Evolutionary conservation across 495 filamentous ascomycete species (phyloP).

Genomic region (Staphylotrichum longicolle): DNA sequence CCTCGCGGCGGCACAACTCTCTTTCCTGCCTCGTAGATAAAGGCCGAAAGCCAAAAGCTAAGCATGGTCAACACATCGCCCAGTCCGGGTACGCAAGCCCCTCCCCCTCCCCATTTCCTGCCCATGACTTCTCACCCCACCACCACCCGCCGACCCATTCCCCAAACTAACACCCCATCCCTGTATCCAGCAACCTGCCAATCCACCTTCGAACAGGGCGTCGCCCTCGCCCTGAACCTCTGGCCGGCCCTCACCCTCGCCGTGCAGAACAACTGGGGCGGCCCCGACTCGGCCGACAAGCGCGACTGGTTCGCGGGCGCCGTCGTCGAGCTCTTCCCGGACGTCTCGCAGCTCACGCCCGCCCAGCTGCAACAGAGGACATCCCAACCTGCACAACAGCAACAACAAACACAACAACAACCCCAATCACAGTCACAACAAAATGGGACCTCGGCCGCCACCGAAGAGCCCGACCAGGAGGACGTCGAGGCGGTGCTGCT

Average conservation of each 20-base stretch:
- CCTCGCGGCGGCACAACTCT: not conserved
- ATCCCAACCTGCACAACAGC: not conserved
- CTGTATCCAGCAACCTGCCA: conserved; percentile 61
- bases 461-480: conserved; percentile 66
- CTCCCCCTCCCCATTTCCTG: conserved; percentile 1
- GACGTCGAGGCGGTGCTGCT: conserved; percentile 81
- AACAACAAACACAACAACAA: not conserved
- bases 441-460: not conserved
- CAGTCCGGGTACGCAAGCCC: conserved; percentile 17
- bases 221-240: conserved; percentile 72
- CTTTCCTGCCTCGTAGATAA: not conserved
- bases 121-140: not conserved
- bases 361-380: conserved; percentile 13
- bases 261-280: conserved; percentile 84
- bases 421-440: not conserved
- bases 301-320: conserved; percentile 94
- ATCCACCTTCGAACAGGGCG: conserved; percentile 72
- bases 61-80: conserved; percentile 19
- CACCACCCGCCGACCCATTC: not conserved
- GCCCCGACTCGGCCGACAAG: conserved; percentile 79
- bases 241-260: conserved; percentile 88
- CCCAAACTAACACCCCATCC: conserved; percentile 23
- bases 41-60: not conserved
- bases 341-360: conserved; percentile 48
- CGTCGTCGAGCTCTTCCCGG: conserved; percentile 74